A percentile compares a stretch with the other conserved stretches of the same genome.
These are phyloP conservation scores for Solanum ahanhuiri DNA, from an alignment of 257 asterid genomes.

Conservation along the genomic window DNA sequence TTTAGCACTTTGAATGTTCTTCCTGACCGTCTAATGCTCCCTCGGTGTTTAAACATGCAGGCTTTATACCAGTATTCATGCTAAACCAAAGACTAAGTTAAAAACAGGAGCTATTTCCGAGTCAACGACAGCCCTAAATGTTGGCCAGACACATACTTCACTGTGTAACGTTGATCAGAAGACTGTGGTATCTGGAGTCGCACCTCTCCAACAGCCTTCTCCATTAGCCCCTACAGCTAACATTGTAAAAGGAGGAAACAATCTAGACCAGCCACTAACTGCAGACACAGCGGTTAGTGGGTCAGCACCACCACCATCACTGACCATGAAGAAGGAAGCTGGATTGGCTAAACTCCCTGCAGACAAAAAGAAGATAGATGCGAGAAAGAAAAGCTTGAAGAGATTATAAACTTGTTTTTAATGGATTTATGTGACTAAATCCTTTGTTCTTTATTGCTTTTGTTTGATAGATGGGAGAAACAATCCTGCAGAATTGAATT, in stretches of 20 bases:
- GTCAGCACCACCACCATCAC: constrained; percentile 26
- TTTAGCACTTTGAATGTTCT: neutral
- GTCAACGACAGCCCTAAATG: constrained; percentile 45
- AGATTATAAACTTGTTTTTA: constrained; percentile 40
- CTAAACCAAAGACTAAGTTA: constrained; percentile 63
- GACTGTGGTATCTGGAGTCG: constrained; percentile 25
- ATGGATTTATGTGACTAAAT: neutral
- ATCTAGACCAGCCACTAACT: constrained; percentile 28
- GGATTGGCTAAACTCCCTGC: constrained; percentile 43
- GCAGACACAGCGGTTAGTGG: constrained; percentile 46
- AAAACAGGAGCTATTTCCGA: constrained; percentile 73
- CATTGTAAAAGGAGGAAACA: constrained; percentile 40
- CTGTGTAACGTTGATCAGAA: constrained; percentile 43
- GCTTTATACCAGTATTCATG: constrained; percentile 81
- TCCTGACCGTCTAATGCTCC: neutral
- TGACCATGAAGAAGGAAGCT: constrained; percentile 53
- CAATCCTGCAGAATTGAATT: neutral
- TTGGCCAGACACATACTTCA: constrained; percentile 48
- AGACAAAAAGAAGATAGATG: constrained; percentile 87
- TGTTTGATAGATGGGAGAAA: neutral
- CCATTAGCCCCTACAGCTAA: constrained; percentile 33
- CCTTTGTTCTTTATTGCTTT: neutral
- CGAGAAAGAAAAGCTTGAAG: constrained; percentile 86
- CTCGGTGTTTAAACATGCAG: constrained; percentile 18
- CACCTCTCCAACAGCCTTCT: constrained; percentile 12